Base-by-base conservation (phyloP, 2,329 filamentous ascomycete species). In the Leptographium galeiforme region DNA sequence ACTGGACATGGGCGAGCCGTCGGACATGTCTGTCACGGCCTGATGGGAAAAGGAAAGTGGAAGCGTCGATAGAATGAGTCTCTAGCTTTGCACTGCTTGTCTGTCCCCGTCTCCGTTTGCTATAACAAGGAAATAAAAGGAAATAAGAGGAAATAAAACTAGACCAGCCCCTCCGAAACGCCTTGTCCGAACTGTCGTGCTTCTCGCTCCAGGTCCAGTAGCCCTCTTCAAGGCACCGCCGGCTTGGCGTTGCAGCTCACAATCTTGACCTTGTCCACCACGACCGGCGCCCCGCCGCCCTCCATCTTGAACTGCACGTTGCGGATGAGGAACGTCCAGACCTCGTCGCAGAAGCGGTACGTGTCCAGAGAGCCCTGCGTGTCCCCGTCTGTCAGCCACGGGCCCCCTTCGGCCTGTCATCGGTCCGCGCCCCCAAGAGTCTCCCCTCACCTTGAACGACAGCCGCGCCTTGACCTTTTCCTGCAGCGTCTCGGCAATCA, bases 241-340 rank as follows among this genome's bases (percentile, higher is more conserved):
- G 59, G 75, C 76, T 96, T 96, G 61, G 90, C 90, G 65, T 94
- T 95, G 71, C 91, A 97, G 70, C 88, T 94, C 50, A 98, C 93
- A 61, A 98, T 98, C 82, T 97, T 97, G 70, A 98, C 87, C 68
- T 89, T 91, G 66, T 61, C 91, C 19, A 90, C 89, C 40, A 79
- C 73, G 14, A 97, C 82, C 1, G 80, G 79, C 57, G 82, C 79
- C 54, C 79, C 81, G 60, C 77, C 77, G 51, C 85, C 88, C 62
- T 97, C 91, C 73, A 97, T 85, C 73, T 98, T 98, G 74, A 98
- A 97, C n/a, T 84, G 89, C 53, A 97, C 90, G 61, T 97, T 93
- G 71, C 96, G 96, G 71, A 98, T 95, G 55, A 98, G 79, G 69
- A 98, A 98, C 1, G 93, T 98, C 93, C 93, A 98, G 55, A 98